Evolutionary conservation across 176 grass and related monocot genomes (phyloP).

Genomic region (Calamus simplicifolius): DNA sequence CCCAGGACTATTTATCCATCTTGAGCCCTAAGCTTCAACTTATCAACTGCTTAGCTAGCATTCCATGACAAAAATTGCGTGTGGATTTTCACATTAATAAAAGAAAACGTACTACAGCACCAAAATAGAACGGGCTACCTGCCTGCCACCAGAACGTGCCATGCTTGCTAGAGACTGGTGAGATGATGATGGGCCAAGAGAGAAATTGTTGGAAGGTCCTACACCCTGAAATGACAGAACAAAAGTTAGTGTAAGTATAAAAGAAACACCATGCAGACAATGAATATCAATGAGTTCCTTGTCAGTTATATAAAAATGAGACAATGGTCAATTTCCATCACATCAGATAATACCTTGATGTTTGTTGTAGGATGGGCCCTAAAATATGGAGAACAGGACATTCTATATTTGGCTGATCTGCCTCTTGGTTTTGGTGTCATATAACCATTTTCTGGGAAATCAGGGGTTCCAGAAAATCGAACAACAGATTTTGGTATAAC

Average conservation of each 20-base stretch:
- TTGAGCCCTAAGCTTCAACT: no score
- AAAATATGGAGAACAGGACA: constrained; percentile 27
- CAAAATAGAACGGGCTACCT: constrained; percentile 33
- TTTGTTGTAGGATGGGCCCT: constrained; percentile 7
- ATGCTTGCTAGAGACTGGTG: constrained; percentile 14
- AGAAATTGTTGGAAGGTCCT: constrained; percentile 30
- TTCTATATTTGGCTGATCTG: constrained; percentile 23
- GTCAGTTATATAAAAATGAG: no score
- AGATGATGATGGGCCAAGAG: constrained; percentile 21
- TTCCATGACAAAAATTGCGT: background rate
- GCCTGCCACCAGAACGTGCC: constrained; percentile 27
- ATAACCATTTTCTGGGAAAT: constrained; percentile 12
- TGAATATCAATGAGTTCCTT: no score
- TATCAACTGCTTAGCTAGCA: background rate
- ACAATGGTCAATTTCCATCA: no score
- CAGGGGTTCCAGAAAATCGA: constrained; percentile 7
- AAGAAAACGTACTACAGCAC: background rate
- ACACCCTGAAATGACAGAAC: constrained; percentile 22
- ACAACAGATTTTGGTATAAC: background rate
- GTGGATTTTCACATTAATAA: constrained; percentile 2
- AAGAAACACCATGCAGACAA: constrained; percentile 2
- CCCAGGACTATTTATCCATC: no score
- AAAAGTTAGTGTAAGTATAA: constrained; percentile 1
- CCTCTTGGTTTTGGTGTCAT: constrained; percentile 12
- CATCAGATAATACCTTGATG: no score